Evolutionary conservation across 2,329 filamentous ascomycete species (phyloP).

Genomic region (Alternaria angustiovoidea): DNA sequence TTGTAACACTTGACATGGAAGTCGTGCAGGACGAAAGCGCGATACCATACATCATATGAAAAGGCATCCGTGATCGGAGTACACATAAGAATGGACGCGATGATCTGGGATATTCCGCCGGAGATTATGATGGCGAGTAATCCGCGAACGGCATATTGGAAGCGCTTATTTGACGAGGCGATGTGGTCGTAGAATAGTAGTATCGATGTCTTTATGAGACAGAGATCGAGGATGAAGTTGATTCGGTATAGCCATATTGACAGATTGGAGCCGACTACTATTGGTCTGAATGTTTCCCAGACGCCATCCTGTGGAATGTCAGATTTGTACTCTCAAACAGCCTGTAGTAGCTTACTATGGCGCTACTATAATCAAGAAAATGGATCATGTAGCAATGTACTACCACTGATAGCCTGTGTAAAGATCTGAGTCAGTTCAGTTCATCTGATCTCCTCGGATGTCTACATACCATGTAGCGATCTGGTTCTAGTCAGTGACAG

Average conservation of each 20-base stretch:
- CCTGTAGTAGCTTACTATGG: slow-evolving; percentile 18
- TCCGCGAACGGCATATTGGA: slow-evolving; percentile 31
- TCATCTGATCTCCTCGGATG: neutral
- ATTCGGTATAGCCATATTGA: slow-evolving; percentile 42
- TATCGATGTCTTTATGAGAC: slow-evolving; percentile 45
- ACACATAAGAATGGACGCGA: slow-evolving; percentile 39
- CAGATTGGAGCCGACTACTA: slow-evolving; percentile 25
- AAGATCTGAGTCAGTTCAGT: neutral
- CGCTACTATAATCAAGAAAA: slow-evolving; percentile 32
- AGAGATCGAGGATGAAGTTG: slow-evolving; percentile 39
- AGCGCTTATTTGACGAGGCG: slow-evolving; percentile 36
- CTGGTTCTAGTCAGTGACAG: slow-evolving; percentile 29
- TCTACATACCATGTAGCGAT: slow-evolving; percentile 32
- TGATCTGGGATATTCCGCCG: slow-evolving; percentile 36
- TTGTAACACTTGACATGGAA: slow-evolving; percentile 34
- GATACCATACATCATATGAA: slow-evolving; percentile 32
- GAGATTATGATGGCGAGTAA: slow-evolving; percentile 34
- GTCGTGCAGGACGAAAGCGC: slow-evolving; percentile 25
- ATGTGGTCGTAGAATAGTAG: slow-evolving; percentile 45
- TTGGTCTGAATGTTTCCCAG: slow-evolving; percentile 14
- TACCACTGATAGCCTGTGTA: slow-evolving; percentile 28
- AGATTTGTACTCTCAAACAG: neutral
- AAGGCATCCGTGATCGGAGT: slow-evolving; percentile 39
- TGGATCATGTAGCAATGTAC: slow-evolving; percentile 39
- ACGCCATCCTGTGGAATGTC: neutral